A percentile compares a stretch with the other conserved stretches of the same genome.
These are phyloP conservation scores for Mycena galopus DNA, from an alignment of 768 basidiomycete species.

Conservation along the genomic window DNA sequence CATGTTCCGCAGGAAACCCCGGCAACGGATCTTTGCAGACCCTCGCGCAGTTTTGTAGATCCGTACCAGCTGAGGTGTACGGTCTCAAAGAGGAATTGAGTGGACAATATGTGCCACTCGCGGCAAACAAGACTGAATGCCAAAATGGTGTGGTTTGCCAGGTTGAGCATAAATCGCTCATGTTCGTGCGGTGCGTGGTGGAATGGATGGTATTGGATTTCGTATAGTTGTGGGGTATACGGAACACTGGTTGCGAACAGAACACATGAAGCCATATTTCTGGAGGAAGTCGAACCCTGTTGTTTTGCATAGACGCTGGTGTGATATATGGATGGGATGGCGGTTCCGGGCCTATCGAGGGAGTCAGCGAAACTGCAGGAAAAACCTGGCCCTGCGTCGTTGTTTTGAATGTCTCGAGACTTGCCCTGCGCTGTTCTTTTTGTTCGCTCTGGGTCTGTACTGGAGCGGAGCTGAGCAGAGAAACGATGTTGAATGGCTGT, in stretches of 20 bases:
- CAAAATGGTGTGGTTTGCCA: background rate
- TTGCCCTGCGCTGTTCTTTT: too few relatives aligned
- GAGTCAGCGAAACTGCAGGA: too few relatives aligned
- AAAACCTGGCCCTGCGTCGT: too few relatives aligned
- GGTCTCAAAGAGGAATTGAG: slow-evolving; percentile 2
- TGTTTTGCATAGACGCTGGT: too few relatives aligned
- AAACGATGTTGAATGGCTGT: too few relatives aligned
- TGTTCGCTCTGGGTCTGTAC: too few relatives aligned
- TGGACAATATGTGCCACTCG: background rate
- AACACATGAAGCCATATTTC: slow-evolving; percentile 12
- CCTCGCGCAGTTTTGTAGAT: slow-evolving; percentile 1
- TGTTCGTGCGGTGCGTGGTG: background rate
- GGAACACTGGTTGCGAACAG: background rate
- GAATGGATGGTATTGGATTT: slow-evolving; percentile 9
- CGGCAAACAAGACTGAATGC: slow-evolving; percentile 15
- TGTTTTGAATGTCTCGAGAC: too few relatives aligned
- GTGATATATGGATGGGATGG: too few relatives aligned
- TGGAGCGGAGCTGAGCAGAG: too few relatives aligned
- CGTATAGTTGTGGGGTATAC: slow-evolving; percentile 20
- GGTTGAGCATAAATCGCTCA: slow-evolving; percentile 2
- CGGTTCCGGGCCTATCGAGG: too few relatives aligned
- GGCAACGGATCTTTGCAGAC: background rate
- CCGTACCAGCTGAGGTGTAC: slow-evolving; percentile 17
- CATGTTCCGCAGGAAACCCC: background rate
- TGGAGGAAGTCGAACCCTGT: slow-evolving; percentile 5